Conservation (phyloP, 768 basidiomycete genomes). For the Rhodotorula sphaerocarpa region DNA sequence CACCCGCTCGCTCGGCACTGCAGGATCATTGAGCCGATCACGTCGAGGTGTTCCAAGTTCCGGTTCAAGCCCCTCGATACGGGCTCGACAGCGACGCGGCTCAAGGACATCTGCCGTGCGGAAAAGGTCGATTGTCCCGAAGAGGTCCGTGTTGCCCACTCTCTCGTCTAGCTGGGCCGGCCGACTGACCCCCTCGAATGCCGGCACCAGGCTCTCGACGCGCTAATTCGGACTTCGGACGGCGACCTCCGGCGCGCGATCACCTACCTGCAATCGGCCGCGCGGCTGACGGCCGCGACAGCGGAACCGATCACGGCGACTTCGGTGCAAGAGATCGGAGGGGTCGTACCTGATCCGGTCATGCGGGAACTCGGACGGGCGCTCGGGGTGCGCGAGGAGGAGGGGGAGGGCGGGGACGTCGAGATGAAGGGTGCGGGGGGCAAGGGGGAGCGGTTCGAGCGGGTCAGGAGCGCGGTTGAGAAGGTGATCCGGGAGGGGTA, state of each 20-base stretch:
- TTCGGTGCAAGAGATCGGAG: slow-evolving; percentile 94
- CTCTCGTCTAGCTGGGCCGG: not conserved
- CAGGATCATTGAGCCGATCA: slow-evolving; percentile 95
- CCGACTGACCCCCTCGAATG: too few species aligned
- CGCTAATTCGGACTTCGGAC: slow-evolving; percentile 69
- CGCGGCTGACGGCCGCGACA: slow-evolving; percentile 59
- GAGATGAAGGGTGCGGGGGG: slow-evolving; percentile 47
- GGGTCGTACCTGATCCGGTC: slow-evolving; percentile 72
- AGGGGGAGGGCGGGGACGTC: slow-evolving; percentile 47
- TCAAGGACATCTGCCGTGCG: slow-evolving; percentile 67
- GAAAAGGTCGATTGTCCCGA: slow-evolving; percentile 56
- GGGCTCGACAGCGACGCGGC: slow-evolving; percentile 61
- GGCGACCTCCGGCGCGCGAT: slow-evolving; percentile 95
- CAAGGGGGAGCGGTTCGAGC: slow-evolving; percentile 58
- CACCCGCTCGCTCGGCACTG: not conserved
- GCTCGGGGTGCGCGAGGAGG: slow-evolving; percentile 56
- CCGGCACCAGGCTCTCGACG: slow-evolving; percentile 51
- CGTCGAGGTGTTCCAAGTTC: slow-evolving; percentile 98
- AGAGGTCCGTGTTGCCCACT: slow-evolving; percentile 40
- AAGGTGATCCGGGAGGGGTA: slow-evolving; percentile 77
- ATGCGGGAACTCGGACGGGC: slow-evolving; percentile 61
- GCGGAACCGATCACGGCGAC: slow-evolving; percentile 55
- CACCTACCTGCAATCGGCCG: slow-evolving; percentile 93
- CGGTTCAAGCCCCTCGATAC: slow-evolving; percentile 88
- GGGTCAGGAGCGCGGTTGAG: slow-evolving; percentile 54